A percentile compares a stretch with the other conserved stretches of the same genome.
Evolutionary conservation across 1,139 yeast species (phyloP).

Genomic region (Yamadazyma blattariae): DNA sequence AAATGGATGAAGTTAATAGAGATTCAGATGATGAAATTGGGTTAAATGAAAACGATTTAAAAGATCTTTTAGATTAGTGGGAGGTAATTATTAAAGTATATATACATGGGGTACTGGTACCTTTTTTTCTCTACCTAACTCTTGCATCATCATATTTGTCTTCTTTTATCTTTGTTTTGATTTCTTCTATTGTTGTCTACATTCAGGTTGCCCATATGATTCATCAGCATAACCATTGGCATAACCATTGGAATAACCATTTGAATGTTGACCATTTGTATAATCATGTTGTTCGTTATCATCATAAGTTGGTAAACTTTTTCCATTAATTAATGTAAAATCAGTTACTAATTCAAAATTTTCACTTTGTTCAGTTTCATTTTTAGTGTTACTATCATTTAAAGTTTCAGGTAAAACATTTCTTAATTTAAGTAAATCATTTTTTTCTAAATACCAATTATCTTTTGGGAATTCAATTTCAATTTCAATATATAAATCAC

Average conservation of each 20-base stretch:
- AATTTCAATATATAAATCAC: constrained; percentile 72
- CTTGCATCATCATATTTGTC: no score
- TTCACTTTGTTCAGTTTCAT: constrained; percentile 30
- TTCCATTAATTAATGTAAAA: constrained; percentile 28
- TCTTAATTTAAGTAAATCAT: constrained; percentile 52
- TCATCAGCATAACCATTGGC: background rate
- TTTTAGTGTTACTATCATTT: constrained; percentile 12
- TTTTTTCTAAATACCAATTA: constrained; percentile 71
- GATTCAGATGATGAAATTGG: constrained; percentile 23
- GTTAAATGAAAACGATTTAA: constrained; percentile 31
- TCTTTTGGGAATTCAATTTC: constrained; percentile 82
- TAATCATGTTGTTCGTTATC: constrained; percentile 9
- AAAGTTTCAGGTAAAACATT: constrained; percentile 52
- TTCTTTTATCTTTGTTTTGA: no score
- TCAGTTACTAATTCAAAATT: constrained; percentile 43
- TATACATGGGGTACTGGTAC: constrained; percentile 2
- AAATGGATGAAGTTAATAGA: constrained; percentile 2
- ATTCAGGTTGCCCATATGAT: constrained; percentile 30
- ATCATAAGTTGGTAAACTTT: constrained; percentile 36
- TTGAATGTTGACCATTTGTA: constrained; percentile 4
- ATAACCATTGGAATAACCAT: constrained; percentile 1
- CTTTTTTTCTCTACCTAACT: background rate
- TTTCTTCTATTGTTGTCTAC: constrained; percentile 36
- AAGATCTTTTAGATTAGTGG: constrained; percentile 32
- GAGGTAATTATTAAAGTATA: background rate